Evolutionary conservation across 768 basidiomycete genomes (phyloP).

Genomic region (Lactarius hengduanensis): DNA sequence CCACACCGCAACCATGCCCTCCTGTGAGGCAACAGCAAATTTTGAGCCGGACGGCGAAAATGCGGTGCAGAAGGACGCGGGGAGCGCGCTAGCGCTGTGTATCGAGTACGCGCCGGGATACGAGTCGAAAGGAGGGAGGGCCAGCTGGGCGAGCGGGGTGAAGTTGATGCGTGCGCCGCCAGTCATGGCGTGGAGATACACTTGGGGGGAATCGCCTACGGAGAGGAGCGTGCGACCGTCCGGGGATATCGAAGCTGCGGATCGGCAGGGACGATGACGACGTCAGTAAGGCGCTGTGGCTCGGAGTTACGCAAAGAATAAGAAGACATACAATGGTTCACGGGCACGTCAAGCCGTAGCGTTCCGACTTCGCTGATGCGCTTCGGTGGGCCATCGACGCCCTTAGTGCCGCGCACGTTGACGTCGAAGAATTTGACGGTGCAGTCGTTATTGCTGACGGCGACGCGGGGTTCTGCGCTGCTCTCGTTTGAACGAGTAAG

Average conservation of each 20-base stretch:
- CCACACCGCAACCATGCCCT: conserved; percentile 78
- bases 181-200: conserved; percentile 76
- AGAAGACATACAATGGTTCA: conserved; percentile 73
- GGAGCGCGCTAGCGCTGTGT: conserved; percentile 36
- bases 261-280: conserved; percentile 15
- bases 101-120: conserved; percentile 30
- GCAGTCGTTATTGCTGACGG: conserved; percentile 85
- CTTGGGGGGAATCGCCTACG: conserved; percentile 87
- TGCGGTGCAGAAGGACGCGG: conserved; percentile 77
- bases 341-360: conserved; percentile 61
- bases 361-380: conserved; percentile 51
- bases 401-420: conserved; percentile 45
- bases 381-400: conserved; percentile 39
- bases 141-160: conserved; percentile 63
- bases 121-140: conserved; percentile 53
- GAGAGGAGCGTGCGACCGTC: conserved; percentile 84
- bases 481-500: conserved; percentile 59
- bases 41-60: conserved; percentile 75
- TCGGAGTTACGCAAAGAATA: neutral
- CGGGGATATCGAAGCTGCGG: conserved; percentile 81
- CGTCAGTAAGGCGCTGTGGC: neutral
- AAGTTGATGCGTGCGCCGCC: conserved; percentile 64
- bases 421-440: conserved; percentile 81
- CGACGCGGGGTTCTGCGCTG: conserved; percentile 70
- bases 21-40: conserved; percentile 82